phyloP scores from a whole-genome alignment of 192 early-diverging fungal genomes.

The Entomortierella lignicola region DNA sequence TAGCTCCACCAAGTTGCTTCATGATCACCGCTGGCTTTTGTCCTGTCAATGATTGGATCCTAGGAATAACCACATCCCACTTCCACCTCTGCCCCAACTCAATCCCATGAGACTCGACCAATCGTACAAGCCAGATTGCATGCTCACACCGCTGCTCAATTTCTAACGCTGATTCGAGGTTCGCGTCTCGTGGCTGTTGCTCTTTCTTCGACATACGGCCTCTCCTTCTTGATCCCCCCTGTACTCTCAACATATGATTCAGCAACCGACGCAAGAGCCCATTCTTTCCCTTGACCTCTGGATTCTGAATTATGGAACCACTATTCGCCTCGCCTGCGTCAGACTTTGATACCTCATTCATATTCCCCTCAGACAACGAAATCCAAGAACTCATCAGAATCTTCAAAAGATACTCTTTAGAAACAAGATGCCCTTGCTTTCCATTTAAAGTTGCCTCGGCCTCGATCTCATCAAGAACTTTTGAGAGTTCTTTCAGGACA shows the following conservation, averaged over 20 bases:
- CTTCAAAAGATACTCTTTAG: conserved; percentile 17
- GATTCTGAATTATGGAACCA: not conserved
- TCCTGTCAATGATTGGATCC: conserved; percentile 23
- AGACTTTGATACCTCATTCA: not conserved
- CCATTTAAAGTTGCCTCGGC: not conserved
- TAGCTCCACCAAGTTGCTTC: conserved; percentile 3
- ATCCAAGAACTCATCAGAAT: conserved; percentile 33
- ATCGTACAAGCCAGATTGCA: conserved; percentile 31
- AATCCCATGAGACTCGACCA: conserved; percentile 31
- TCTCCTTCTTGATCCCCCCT: not conserved
- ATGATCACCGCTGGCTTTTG: conserved; percentile 1
- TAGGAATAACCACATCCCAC: conserved; percentile 20
- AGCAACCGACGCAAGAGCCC: conserved; percentile 37
- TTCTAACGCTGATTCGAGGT: not conserved
- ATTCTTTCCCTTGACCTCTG: conserved; percentile 39
- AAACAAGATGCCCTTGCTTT: not conserved
- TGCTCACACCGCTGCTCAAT: conserved; percentile 29
- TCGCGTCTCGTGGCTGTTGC: not conserved
- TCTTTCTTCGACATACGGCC: not conserved
- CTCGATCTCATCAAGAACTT: conserved; percentile 16
- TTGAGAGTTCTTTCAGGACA: conserved; percentile 18
- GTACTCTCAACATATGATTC: conserved; percentile 26
- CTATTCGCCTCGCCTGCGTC: not conserved
- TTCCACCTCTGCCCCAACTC: conserved; percentile 35
- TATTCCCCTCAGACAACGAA: not conserved